Evolutionary conservation across 371 early-diverging fungal genomes (phyloP), one percentile per base, ranked within the genome.

Genomic region (Rhizopus arrhizus): DNA sequence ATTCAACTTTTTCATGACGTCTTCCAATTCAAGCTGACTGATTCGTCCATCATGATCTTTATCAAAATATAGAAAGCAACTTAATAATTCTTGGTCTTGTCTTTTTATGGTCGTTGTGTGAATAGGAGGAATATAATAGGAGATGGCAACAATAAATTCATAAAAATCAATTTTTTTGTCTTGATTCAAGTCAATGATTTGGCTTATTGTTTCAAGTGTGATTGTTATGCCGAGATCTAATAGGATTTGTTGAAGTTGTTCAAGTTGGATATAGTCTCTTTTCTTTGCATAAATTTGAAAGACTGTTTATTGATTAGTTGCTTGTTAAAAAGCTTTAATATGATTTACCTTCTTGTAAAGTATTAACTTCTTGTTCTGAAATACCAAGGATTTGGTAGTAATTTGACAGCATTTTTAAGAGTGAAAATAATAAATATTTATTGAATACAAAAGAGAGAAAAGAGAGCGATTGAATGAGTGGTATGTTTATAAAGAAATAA

Each of bases 31-130:
- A 52, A 84, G 79, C 38, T 86, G 74, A 5, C 85, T 80, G 34
- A 93, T 91, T 11, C 74, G 73, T 6, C 91, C 91, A 43, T 87
- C 91, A 13, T 81, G 78, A 56, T 91, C 86, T 62, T 84, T 85
- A 65, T 91, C 93, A 72, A 91, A 91, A 7, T 85, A 74, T 10
- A 76, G 75, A 71, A 92, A 93, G 11, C 88, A 85, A 47, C 82
- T 82, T 5, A 79, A 61, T 16, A 91, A 77, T 50, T 90, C 90
- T 9, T 85, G 15, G 73, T 69, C 42, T 11, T 58, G 41, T 13
- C 53, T 49, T 59, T 65, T 56, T 33, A 64, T 50, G 33, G 53
- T 35, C 61, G 16, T 47, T 50, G 7, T 29, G 22, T 28, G 32
- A 13, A 15, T 51, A 11, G 46, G 43, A 16, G 65, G 56, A 40